Percentiles rank a stretch among this genome's conserved stretches.
Conservation (phyloP, 306 rosid genomes). For the Trifolium dubium region DNA sequence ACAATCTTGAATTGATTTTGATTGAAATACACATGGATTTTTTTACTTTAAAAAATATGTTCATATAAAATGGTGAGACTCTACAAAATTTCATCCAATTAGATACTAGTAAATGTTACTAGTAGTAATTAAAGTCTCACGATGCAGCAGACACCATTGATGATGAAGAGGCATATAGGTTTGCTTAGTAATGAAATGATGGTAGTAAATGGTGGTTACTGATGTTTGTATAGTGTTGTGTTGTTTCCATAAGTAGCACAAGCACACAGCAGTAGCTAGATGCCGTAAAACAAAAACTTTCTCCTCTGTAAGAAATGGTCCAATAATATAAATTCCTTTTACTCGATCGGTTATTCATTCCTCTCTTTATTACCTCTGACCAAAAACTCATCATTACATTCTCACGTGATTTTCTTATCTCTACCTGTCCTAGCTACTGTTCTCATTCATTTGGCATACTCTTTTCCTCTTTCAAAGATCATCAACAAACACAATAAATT, state of each 20-base stretch:
- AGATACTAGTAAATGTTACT: too few relatives aligned
- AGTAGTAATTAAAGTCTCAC: too few relatives aligned
- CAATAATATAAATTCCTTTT: slow-evolving; percentile 15
- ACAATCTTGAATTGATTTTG: too few relatives aligned
- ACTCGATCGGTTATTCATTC: slow-evolving; percentile 38
- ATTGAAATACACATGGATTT: too few relatives aligned
- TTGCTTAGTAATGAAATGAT: slow-evolving; percentile 1
- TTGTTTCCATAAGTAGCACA: not conserved
- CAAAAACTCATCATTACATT: slow-evolving; percentile 35
- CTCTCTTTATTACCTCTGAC: slow-evolving; percentile 44
- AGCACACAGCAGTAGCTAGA: slow-evolving; percentile 11
- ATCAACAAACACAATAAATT: too few relatives aligned
- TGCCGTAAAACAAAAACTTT: slow-evolving; percentile 6
- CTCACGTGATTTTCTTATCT: slow-evolving; percentile 47
- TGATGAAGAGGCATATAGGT: too few relatives aligned
- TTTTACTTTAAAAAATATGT: too few relatives aligned
- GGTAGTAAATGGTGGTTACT: slow-evolving; percentile 1
- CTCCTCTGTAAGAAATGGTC: not conserved
- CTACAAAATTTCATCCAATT: too few relatives aligned
- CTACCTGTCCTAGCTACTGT: not conserved
- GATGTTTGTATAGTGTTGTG: not conserved
- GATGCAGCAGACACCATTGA: too few relatives aligned
- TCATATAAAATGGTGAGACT: too few relatives aligned
- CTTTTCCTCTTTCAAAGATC: not conserved
- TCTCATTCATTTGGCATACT: not conserved